phyloP scores from a whole-genome alignment of 805 yeast genomes.

The Kluyveromyces lactis region DNA sequence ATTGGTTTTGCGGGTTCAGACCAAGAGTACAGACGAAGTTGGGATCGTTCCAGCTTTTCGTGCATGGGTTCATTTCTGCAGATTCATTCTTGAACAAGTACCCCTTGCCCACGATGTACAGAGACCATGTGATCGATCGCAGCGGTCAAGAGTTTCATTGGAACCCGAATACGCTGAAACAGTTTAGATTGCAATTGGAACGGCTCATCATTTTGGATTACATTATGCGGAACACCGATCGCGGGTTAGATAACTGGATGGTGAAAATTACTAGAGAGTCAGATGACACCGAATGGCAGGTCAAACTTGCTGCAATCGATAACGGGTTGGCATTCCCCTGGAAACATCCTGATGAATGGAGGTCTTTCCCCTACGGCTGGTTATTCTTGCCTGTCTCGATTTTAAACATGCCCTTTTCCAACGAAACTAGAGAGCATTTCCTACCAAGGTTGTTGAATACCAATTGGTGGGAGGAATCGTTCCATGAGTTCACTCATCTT shows the following conservation, averaged over 20 bases:
- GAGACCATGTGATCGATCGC: slow-evolving; percentile 7
- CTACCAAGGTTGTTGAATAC: slow-evolving; percentile 50
- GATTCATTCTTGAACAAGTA: slow-evolving; percentile 45
- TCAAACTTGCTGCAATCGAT: slow-evolving; percentile 65
- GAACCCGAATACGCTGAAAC: slow-evolving; percentile 40
- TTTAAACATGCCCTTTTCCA: slow-evolving; percentile 61
- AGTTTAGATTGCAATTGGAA: slow-evolving; percentile 55
- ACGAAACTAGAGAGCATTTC: slow-evolving; percentile 45
- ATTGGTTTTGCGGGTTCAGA: slow-evolving; percentile 13
- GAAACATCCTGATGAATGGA: slow-evolving; percentile 79
- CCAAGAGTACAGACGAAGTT: slow-evolving; percentile 32
- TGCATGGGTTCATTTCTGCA: slow-evolving; percentile 52
- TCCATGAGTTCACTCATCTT: slow-evolving; percentile 37
- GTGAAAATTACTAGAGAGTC: slow-evolving; percentile 32
- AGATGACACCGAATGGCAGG: slow-evolving; percentile 13
- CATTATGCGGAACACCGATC: slow-evolving; percentile 65
- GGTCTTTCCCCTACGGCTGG: slow-evolving; percentile 78
- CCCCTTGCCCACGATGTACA: slow-evolving; percentile 44
- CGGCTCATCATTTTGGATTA: slow-evolving; percentile 64
- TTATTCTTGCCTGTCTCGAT: slow-evolving; percentile 53
- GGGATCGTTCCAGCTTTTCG: slow-evolving; percentile 62
- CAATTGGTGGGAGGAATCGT: slow-evolving; percentile 64
- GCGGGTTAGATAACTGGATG: slow-evolving; percentile 78
- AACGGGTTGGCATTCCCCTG: slow-evolving; percentile 71
- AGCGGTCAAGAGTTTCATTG: slow-evolving; percentile 36